A percentile compares a stretch with the other conserved stretches of the same genome.
Evolutionary conservation across 176 grass and related monocot genomes (phyloP).

Genomic region (Saccharum officinarum): DNA sequence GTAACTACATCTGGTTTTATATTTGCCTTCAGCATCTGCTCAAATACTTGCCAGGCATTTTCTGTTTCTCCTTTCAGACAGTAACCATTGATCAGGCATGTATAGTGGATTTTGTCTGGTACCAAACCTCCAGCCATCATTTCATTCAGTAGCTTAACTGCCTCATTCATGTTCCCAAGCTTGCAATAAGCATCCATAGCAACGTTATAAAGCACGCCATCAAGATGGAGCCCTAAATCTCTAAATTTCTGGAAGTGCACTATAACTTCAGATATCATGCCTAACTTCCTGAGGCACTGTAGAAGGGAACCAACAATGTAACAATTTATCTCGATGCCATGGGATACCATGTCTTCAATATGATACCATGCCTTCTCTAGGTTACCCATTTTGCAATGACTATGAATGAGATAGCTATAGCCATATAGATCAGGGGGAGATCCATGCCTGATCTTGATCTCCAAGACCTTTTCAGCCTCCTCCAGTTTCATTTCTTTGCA

Average conservation of each 20-base stretch:
- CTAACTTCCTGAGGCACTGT: conserved; percentile 52
- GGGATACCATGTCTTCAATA: conserved; percentile 51
- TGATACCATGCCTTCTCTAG: conserved; percentile 56
- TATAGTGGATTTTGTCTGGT: conserved; percentile 83
- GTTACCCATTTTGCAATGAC: conserved; percentile 58
- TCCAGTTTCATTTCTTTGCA: conserved; percentile 70
- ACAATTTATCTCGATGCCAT: conserved; percentile 58
- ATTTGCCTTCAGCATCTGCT: conserved; percentile 62
- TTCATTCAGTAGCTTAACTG: conserved; percentile 62
- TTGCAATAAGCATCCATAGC: conserved; percentile 64
- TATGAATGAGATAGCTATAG: conserved; percentile 62
- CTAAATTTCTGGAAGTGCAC: conserved; percentile 57
- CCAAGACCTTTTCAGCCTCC: conserved; percentile 72
- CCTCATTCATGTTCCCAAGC: conserved; percentile 57
- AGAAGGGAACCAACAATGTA: conserved; percentile 57
- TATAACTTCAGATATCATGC: conserved; percentile 50
- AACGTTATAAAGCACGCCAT: conserved; percentile 74
- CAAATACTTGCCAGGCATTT: conserved; percentile 58
- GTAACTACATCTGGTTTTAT: conserved; percentile 68
- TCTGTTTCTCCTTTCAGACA: conserved; percentile 63
- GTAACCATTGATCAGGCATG: conserved; percentile 78
- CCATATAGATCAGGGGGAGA: conserved; percentile 43
- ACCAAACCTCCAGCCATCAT: conserved; percentile 54
- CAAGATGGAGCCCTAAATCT: conserved; percentile 53
- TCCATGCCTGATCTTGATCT: conserved; percentile 50